Conservation (phyloP, 768 basidiomycete genomes). For the Porphyrellus cyaneotinctus region DNA sequence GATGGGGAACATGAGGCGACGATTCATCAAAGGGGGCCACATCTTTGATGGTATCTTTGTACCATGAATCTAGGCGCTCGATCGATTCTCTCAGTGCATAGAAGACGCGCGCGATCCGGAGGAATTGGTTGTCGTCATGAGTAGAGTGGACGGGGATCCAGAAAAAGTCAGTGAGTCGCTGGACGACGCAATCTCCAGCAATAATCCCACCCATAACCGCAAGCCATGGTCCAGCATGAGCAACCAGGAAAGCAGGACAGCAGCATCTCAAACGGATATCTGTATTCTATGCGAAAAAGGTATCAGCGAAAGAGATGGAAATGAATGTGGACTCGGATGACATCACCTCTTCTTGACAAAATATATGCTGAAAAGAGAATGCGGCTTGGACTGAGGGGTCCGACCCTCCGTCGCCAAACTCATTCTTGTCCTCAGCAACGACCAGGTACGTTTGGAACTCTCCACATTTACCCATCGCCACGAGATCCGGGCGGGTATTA, state of each 20-base stretch:
- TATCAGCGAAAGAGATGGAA: neutral
- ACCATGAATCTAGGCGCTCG: conserved; percentile 17
- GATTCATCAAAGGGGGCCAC: neutral
- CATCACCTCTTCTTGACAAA: conserved; percentile 12
- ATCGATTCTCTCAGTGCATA: conserved; percentile 8
- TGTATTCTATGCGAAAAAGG: conserved; percentile 3
- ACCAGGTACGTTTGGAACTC: neutral
- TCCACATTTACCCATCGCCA: neutral
- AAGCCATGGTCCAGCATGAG: conserved; percentile 25
- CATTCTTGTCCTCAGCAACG: conserved; percentile 24
- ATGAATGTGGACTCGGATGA: neutral
- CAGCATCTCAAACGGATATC: conserved; percentile 16
- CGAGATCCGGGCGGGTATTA: conserved; percentile 1
- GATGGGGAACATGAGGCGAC: neutral
- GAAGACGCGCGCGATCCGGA: neutral
- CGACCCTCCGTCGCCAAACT: conserved; percentile 23
- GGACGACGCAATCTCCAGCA: conserved; percentile 27
- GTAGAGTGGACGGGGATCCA: neutral
- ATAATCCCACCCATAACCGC: conserved; percentile 31
- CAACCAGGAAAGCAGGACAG: conserved; percentile 30
- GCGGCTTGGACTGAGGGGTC: conserved; percentile 31
- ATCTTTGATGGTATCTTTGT: conserved; percentile 2
- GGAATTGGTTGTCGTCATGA: neutral
- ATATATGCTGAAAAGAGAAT: conserved; percentile 18
- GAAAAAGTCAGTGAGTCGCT: conserved; percentile 6